Evolutionary conservation across 768 basidiomycete species (phyloP), one percentile per base, ranked within the genome.

Genomic region (Mycena crocata): DNA sequence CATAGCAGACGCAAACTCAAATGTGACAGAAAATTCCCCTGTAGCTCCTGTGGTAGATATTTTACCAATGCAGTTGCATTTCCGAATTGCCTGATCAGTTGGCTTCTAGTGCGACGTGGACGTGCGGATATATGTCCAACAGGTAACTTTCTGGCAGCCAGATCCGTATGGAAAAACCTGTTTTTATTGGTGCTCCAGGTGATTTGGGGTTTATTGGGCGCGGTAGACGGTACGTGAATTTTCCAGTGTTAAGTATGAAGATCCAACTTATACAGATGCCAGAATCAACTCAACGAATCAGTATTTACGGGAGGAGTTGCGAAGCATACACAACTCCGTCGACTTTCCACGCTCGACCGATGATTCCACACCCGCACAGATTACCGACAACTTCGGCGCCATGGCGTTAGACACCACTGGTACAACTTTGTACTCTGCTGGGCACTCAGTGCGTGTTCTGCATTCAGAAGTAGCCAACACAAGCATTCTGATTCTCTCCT

Each of bases 391-490:
- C 14, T 58, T 45, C 10, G 64, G 64, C 30, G 52, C 64, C 4
- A 15, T 63, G 37, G 32, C 49, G 1, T 19, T 60, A 1, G 34
- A 35, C 6, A 51, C 30, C 19, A 48, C 57, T 9, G 64, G 61
- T 2, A 57, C 39, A 3, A 21, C 50, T 8, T 32, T 45, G 24
- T 66, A 66, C 24, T 55, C 60, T 14, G n/a, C n/a, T n/a, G n/a
- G n/a, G 69, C 64, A 15, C 54, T 32, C 14, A 55, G 49, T 9
- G 69, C 65, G 3, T 64, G 64, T 13, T 37, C 64, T 13, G 31
- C 55, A 44, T 30, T 12, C 26, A 28, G 13, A 30, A 4, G 5
- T 7, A 10, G 15, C 12, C 12, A 8, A 28, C 5, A 2, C 4
- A 5, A 23, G 7, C 3, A 21, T 44, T 15, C 52, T 50, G 34